Percentiles rank a stretch among this genome's conserved stretches.
Evolutionary conservation across 2,329 filamentous ascomycete species (phyloP).

Genomic region (Periconia sp.): DNA sequence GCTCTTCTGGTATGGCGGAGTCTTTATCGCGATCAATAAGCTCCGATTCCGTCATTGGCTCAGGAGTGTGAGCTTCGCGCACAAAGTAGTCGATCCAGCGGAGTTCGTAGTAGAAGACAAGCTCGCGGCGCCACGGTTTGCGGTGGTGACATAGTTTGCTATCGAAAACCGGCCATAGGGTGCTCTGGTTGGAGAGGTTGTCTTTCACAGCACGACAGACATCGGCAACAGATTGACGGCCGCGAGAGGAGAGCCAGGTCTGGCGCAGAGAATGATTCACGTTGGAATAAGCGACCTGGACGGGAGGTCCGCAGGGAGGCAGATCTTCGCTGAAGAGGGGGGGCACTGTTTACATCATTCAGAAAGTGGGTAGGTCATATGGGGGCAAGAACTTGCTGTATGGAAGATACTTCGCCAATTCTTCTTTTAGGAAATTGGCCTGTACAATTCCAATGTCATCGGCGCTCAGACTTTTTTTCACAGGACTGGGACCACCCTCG

Average conservation of each 20-base stretch:
- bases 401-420: conserved; percentile 13
- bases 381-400: conserved; percentile 18
- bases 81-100: conserved; percentile 34
- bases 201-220: conserved; percentile 18
- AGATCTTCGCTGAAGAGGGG: conserved; percentile 27
- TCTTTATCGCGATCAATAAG: conserved; percentile 13
- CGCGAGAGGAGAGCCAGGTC: conserved; percentile 21
- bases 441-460: too few species aligned
- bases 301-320: conserved; percentile 25
- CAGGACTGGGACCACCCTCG: conserved; percentile 1
- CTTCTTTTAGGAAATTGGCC: too few species aligned
- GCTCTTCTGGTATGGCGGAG: conserved; percentile 18
- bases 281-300: conserved; percentile 34
- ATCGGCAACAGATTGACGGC: conserved; percentile 7
- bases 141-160: conserved; percentile 12
- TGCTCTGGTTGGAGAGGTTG: conserved; percentile 14
- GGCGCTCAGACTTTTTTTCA: not conserved
- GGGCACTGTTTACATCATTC: conserved; percentile 24
- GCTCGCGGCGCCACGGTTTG: conserved; percentile 27
- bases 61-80: conserved; percentile 20
- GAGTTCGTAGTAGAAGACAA: conserved; percentile 27
- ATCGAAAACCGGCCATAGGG: conserved; percentile 1
- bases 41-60: conserved; percentile 20
- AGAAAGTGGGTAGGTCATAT: not conserved
- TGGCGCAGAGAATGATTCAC: conserved; percentile 23